Evolutionary conservation across 2,329 filamentous ascomycete species (phyloP), one percentile per base, ranked within the genome.

Genomic region (Trichoderma pleuroti): DNA sequence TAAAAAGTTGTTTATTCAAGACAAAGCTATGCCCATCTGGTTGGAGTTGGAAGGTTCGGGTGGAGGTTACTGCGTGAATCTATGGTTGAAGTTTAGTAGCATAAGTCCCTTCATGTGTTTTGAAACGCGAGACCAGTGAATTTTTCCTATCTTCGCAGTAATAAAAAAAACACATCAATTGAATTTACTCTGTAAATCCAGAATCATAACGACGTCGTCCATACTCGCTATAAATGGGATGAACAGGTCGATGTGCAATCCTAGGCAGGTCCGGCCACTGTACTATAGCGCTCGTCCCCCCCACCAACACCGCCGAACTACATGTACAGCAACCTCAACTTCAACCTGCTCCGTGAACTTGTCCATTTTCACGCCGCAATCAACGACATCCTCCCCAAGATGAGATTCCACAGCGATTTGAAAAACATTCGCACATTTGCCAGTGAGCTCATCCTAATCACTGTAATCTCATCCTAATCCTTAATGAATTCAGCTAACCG

Each of bases 331-430:
- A 61, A 64, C 14, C 26, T 9, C 39, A 64, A 28, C 39, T 42
- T 21, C 24, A 36, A 18, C n/a, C 3, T 46, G 2, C 9, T 14
- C 3, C 61, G 60, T 39, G 36, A 57, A 63, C 46, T 30, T 39
- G 52, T 49, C 24, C 52, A 59, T 59, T 52, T 65, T 39, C 42
- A 64, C 63, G 46, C 60, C n/a, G 4, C 62, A 34, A 1, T 18
- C 24, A 67, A 9, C 11, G 16, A n/a, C 30, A 56, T 42, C 16
- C 36, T 9, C 42, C 34, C 54, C 80, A 85, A 77, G 54, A 91
- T 91, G 89, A 84, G 89, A 68, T 91, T 91, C 82, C 88, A 87
- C 75, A 90, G 89, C 9, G 87, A 90, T 67, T 82, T 92, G 61
- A 87, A 86, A 74, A 91, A 91, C 72, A 89, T 90, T 59, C 87